A percentile compares a stretch with the other conserved stretches of the same genome.
Conservation (phyloP, 2,329 filamentous ascomycete genomes). For the Sordariomycetes sp. region DNA sequence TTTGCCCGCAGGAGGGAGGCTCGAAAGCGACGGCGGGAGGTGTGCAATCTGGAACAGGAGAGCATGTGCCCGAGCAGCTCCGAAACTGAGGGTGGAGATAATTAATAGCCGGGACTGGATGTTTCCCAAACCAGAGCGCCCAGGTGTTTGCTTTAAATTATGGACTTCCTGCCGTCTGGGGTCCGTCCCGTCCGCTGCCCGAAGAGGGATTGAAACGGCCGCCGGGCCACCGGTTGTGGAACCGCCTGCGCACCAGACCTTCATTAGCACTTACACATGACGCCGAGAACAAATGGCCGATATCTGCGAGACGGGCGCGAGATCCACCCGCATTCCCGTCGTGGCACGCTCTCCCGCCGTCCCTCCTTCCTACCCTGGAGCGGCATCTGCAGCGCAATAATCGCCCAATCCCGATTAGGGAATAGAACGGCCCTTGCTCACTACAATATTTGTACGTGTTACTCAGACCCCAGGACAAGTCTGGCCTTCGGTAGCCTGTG, state of each 20-base stretch:
- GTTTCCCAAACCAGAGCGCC: too few relatives aligned
- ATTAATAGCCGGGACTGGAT: too few relatives aligned
- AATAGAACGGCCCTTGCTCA: not conserved
- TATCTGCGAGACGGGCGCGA: not conserved
- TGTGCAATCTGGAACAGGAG: too few relatives aligned
- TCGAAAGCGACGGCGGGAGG: too few relatives aligned
- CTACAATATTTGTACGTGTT: not conserved
- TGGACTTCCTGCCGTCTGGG: too few relatives aligned
- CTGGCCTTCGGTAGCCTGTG: too few relatives aligned
- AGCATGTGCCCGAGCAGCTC: too few relatives aligned
- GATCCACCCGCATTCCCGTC: not conserved
- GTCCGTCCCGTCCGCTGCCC: too few relatives aligned
- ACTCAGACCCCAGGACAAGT: not conserved
- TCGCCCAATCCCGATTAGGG: not conserved
- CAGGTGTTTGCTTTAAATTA: too few relatives aligned
- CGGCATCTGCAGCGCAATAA: not conserved
- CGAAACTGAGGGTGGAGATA: too few relatives aligned
- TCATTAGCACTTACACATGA: not conserved
- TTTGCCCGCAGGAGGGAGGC: too few relatives aligned
- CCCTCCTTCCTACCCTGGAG: not conserved
- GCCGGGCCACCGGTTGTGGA: not conserved
- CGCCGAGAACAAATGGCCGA: not conserved
- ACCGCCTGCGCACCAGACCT: not conserved
- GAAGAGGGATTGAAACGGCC: not conserved
- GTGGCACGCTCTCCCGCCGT: not conserved